Evolutionary conservation across 331 rosid genomes (phyloP).

Genomic region (Saraca asoca): DNA sequence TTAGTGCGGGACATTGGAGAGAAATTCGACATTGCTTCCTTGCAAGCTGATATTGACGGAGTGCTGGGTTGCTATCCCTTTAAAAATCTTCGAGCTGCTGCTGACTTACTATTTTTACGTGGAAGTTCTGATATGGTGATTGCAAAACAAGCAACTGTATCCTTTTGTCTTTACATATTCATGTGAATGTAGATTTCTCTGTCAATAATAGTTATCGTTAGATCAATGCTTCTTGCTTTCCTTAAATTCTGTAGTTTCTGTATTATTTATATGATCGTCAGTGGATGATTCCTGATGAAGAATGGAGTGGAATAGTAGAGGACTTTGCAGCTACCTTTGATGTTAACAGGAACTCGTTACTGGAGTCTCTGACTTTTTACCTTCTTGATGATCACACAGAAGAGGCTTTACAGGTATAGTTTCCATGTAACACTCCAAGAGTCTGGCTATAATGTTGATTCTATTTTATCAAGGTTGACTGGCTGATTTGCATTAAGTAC

Average conservation of each 20-base stretch:
- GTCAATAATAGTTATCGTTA: conserved; percentile 20
- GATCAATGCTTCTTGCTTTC: conserved; percentile 31
- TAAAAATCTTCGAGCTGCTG: conserved; percentile 76
- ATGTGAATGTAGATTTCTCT: conserved; percentile 11
- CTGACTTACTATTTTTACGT: conserved; percentile 76
- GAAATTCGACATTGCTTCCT: conserved; percentile 58
- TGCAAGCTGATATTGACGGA: conserved; percentile 65
- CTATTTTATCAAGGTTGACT: conserved; percentile 26
- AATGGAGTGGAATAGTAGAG: conserved; percentile 76
- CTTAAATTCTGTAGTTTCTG: conserved; percentile 74
- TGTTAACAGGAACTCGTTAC: conserved; percentile 69
- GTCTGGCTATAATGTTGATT: conserved; percentile 4
- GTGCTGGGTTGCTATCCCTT: conserved; percentile 77
- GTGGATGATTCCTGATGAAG: conserved; percentile 82
- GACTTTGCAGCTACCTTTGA: conserved; percentile 85
- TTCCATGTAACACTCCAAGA: conserved; percentile 7
- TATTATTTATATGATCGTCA: conserved; percentile 92
- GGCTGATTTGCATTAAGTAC: conserved; percentile 19
- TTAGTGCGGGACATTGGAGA: conserved; percentile 47
- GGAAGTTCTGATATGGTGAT: conserved; percentile 85
- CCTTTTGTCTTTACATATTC: conserved; percentile 48
- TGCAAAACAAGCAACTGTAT: conserved; percentile 98
- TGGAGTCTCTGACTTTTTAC: conserved; percentile 79
- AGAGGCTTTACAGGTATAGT: conserved; percentile 76
- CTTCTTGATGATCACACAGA: conserved; percentile 86